Evolutionary conservation across 1,284 basidiomycete species (phyloP), one percentile per base, ranked within the genome.

Genomic region (Puccinia horiana): DNA sequence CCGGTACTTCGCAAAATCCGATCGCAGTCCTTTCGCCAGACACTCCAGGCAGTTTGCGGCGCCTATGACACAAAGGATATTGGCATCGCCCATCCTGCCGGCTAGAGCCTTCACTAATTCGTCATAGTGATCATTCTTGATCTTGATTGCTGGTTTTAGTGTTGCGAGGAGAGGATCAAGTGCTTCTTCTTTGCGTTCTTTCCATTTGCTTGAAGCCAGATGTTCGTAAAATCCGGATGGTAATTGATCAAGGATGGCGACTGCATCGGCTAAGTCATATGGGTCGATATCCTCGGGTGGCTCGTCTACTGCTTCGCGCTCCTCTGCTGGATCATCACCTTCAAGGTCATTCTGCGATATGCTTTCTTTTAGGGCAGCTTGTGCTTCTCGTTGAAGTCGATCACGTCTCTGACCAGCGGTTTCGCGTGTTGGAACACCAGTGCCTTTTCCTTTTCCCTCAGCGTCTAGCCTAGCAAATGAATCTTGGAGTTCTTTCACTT

Each of bases 401-500:
- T 95, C 94, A 82, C 93, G 90, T 74, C 93, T 92, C 82, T 92
- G 92, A 72, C 90, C 91, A 82, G 93, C 90, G 12, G 97, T 98
- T 85, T 91, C 89, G 81, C 96, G 89, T 82, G 92, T 92, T 0
- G 94, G 92, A 86, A 92, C 93, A 54, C 94, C 88, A 1, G 90
- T 90, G 2, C 95, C 95, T 83, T 93, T 93, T 0, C 94, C 94
- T 84, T 92, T 92, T 0, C 92, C 93, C 47, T 92, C 91, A 73
- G 91, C 91, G 85, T 97, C 95, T 89, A 96, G 90, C 42, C 87
- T 88, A 83, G 94, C 94, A 85, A 98, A 99, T 0, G 91, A 90
- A 86, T 97, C 96, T 85, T 94, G 94, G 83, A 99, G 88, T 86
- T 99, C 97, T 87, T 98, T 96, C 63, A 96, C 92, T 87, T 99